These are phyloP conservation scores for Botryotinia convoluta DNA, from an alignment of 2,329 filamentous ascomycete species.

Conservation along the genomic window DNA sequence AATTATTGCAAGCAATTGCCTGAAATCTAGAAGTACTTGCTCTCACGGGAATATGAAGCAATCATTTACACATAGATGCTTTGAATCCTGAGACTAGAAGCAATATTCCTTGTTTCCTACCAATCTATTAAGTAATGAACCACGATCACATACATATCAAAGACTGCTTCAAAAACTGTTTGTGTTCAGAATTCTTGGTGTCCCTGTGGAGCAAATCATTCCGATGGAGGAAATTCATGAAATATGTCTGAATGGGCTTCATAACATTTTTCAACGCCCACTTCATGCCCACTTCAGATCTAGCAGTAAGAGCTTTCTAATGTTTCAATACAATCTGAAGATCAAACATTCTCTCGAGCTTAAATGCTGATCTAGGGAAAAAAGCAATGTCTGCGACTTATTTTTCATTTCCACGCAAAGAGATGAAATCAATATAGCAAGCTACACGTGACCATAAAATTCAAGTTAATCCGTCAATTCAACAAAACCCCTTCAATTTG, in stretches of 20 bases:
- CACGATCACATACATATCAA: background rate
- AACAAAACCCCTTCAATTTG: background rate
- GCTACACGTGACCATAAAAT: background rate
- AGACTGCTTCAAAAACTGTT: background rate
- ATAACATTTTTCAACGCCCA: background rate
- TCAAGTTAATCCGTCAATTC: background rate
- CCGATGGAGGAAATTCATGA: background rate
- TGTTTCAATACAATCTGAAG: background rate
- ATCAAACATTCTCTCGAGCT: background rate
- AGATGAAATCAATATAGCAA: background rate
- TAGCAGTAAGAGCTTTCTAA: background rate
- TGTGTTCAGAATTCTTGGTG: background rate
- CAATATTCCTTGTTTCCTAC: background rate
- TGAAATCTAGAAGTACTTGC: background rate
- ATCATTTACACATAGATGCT: constrained; percentile 1
- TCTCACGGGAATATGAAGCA: background rate
- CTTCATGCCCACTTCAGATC: background rate
- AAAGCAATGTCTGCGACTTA: background rate
- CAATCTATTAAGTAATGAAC: background rate
- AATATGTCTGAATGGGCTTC: background rate
- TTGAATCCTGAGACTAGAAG: background rate
- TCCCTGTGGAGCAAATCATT: background rate
- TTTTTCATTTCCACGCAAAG: background rate
- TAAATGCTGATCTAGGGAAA: background rate
- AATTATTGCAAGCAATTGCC: background rate